Evolutionary conservation across 2,329 filamentous ascomycete species (phyloP).

Genomic region (Penicillium digitatum): DNA sequence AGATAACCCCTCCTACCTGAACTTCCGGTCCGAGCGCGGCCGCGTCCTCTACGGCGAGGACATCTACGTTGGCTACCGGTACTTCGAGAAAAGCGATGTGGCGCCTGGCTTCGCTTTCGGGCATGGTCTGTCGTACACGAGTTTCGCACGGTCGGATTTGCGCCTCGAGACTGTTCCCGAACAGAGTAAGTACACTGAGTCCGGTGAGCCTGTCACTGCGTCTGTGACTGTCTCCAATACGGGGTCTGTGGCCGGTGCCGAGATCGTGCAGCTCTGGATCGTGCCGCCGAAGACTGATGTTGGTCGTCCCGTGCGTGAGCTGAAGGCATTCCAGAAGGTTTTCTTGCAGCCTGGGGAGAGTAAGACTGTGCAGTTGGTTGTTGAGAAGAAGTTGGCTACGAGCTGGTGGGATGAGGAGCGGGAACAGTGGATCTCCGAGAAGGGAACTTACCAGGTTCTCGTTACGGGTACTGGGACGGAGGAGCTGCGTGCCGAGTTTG

Average conservation of each 20-base stretch:
- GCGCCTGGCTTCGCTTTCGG: slow-evolving; percentile 72
- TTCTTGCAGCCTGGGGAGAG: slow-evolving; percentile 58
- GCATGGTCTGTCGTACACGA: slow-evolving; percentile 74
- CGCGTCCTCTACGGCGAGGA: slow-evolving; percentile 75
- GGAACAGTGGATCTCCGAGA: slow-evolving; percentile 62
- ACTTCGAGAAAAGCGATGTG: slow-evolving; percentile 68
- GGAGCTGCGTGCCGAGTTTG: slow-evolving; percentile 52
- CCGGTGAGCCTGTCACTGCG: slow-evolving; percentile 46
- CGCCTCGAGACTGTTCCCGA: slow-evolving; percentile 26
- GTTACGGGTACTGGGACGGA: slow-evolving; percentile 56
- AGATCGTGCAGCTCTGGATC: slow-evolving; percentile 56
- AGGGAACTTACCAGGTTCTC: slow-evolving; percentile 61
- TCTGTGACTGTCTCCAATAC: slow-evolving; percentile 51
- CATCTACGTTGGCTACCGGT: slow-evolving; percentile 75
- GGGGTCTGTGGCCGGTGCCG: slow-evolving; percentile 50
- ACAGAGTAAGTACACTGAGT: slow-evolving; percentile 38
- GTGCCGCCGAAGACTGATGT: slow-evolving; percentile 48
- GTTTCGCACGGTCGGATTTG: slow-evolving; percentile 56
- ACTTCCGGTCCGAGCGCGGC: slow-evolving; percentile 67
- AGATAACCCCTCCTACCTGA: slow-evolving; percentile 72
- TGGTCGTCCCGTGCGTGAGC: slow-evolving; percentile 56
- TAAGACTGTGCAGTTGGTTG: slow-evolving; percentile 53
- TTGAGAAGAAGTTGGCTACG: slow-evolving; percentile 61
- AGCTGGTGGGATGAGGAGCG: slow-evolving; percentile 68
- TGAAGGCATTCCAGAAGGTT: slow-evolving; percentile 65